A percentile compares a stretch with the other conserved stretches of the same genome.
Conservation (phyloP, 2,329 filamentous ascomycete species). For the Nothopassalora personata region DNA sequence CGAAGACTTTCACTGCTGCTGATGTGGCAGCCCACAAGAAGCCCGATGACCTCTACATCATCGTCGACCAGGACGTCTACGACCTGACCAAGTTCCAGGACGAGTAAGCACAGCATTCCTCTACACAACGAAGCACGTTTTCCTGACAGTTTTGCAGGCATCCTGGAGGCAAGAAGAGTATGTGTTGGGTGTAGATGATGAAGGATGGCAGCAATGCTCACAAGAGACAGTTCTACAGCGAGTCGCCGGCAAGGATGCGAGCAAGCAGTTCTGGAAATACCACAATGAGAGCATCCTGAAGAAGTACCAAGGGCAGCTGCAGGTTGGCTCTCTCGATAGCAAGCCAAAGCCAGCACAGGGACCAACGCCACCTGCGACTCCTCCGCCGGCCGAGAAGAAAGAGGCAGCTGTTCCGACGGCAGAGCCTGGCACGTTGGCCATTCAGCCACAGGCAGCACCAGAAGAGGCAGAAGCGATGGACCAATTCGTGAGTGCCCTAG, state of each 20-base stretch:
- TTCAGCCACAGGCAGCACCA: constrained; percentile 36
- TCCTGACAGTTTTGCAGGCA: constrained; percentile 23
- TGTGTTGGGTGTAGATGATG: constrained; percentile 1
- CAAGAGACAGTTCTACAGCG: constrained; percentile 52
- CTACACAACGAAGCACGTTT: background rate
- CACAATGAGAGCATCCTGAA: constrained; percentile 77
- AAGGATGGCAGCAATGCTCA: background rate
- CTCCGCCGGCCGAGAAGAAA: constrained; percentile 42
- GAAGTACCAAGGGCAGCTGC: constrained; percentile 73
- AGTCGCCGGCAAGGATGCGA: constrained; percentile 62
- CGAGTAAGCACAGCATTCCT: constrained; percentile 24
- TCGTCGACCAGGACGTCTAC: constrained; percentile 93
- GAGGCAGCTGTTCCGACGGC: constrained; percentile 53
- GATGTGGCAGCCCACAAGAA: constrained; percentile 94
- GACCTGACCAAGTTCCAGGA: constrained; percentile 68
- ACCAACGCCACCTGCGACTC: constrained; percentile 48
- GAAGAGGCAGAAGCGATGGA: constrained; percentile 68
- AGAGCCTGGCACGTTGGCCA: constrained; percentile 51
- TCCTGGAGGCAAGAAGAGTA: constrained; percentile 69
- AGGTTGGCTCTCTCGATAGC: constrained; percentile 80
- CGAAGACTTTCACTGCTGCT: constrained; percentile 73
- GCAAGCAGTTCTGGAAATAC: constrained; percentile 65
- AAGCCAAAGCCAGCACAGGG: constrained; percentile 58
- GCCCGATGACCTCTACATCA: constrained; percentile 75
- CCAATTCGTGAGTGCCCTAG: constrained; percentile 48